These are phyloP conservation scores for Periglandula ipomoeae DNA, from an alignment of 2,329 filamentous ascomycete genomes.

Conservation along the genomic window DNA sequence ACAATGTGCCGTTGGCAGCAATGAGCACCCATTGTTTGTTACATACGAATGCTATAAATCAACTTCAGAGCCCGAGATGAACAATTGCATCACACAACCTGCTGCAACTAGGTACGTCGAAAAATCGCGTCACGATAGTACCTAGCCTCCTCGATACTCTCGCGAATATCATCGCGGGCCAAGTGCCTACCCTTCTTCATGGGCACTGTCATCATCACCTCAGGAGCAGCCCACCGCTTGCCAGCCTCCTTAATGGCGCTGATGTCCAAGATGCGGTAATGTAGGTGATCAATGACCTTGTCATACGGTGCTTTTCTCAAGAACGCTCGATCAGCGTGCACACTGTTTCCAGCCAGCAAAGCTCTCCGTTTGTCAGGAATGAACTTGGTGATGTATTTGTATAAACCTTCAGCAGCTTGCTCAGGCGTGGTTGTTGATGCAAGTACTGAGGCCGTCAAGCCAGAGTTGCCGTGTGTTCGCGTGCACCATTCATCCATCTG, in stretches of 20 bases:
- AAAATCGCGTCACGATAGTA: constrained; percentile 74
- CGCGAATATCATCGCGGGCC: constrained; percentile 81
- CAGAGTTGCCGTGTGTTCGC: constrained; percentile 67
- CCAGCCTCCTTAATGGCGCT: constrained; percentile 88
- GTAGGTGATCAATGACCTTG: constrained; percentile 64
- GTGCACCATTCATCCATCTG: constrained; percentile 87
- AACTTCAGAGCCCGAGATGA: neutral
- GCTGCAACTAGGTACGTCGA: constrained; percentile 20
- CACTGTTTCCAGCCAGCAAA: constrained; percentile 82
- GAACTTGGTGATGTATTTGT: constrained; percentile 67
- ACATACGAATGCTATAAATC: neutral
- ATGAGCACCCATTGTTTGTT: too few relatives aligned
- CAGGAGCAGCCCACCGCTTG: constrained; percentile 58
- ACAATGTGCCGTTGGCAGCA: neutral
- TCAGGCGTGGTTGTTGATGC: constrained; percentile 63
- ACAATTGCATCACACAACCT: neutral
- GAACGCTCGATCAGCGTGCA: constrained; percentile 84
- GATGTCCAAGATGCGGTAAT: constrained; percentile 88
- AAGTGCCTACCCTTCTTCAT: constrained; percentile 70
- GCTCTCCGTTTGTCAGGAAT: constrained; percentile 59
- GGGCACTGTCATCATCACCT: constrained; percentile 49
- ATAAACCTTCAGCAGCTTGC: constrained; percentile 61
- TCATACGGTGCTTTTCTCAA: constrained; percentile 66
- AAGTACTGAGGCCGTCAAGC: constrained; percentile 68
- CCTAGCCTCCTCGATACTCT: constrained; percentile 86